Evolutionary conservation across 129 eudicot genomes (phyloP).

Genomic region (Deinandra increscens): DNA sequence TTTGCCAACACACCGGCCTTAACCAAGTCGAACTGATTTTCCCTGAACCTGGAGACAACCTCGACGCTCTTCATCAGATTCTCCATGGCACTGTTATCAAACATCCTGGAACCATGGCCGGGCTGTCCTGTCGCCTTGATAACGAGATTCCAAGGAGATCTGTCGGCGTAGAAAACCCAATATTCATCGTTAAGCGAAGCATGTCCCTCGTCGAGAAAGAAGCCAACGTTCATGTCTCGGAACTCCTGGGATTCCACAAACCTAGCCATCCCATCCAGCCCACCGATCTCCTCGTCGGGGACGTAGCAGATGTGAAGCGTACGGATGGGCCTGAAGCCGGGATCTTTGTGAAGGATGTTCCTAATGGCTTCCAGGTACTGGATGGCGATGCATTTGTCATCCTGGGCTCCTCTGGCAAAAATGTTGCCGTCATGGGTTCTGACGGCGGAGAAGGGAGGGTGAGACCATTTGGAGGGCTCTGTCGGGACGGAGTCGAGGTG

Average conservation of each 20-base stretch:
- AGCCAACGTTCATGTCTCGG: slow-evolving; percentile 61
- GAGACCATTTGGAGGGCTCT: slow-evolving; percentile 67
- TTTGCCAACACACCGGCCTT: slow-evolving; percentile 60
- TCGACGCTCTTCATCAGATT: slow-evolving; percentile 79
- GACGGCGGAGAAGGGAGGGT: slow-evolving; percentile 71
- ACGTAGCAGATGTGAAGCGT: slow-evolving; percentile 60
- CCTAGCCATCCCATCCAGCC: slow-evolving; percentile 65
- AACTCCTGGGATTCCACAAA: slow-evolving; percentile 61
- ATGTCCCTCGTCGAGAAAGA: slow-evolving; percentile 89
- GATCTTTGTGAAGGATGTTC: slow-evolving; percentile 25
- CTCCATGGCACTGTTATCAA: slow-evolving; percentile 81
- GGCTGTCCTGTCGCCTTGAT: slow-evolving; percentile 74
- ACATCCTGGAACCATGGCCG: slow-evolving; percentile 85
- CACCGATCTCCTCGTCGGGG: slow-evolving; percentile 88
- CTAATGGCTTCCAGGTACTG: slow-evolving; percentile 83
- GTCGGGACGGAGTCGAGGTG: slow-evolving; percentile 97
- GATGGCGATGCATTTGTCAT: slow-evolving; percentile 82
- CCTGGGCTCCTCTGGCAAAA: slow-evolving; percentile 87
- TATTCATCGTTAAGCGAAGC: slow-evolving; percentile 54
- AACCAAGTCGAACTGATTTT: slow-evolving; percentile 68
- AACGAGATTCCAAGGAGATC: slow-evolving; percentile 78
- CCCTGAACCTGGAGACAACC: slow-evolving; percentile 70
- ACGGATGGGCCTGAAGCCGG: slow-evolving; percentile 42
- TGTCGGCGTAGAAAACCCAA: slow-evolving; percentile 79
- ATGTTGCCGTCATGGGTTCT: slow-evolving; percentile 54